Conservation (phyloP, 2,329 filamentous ascomycete species). For the Neodidymelliopsis sp. region DNA sequence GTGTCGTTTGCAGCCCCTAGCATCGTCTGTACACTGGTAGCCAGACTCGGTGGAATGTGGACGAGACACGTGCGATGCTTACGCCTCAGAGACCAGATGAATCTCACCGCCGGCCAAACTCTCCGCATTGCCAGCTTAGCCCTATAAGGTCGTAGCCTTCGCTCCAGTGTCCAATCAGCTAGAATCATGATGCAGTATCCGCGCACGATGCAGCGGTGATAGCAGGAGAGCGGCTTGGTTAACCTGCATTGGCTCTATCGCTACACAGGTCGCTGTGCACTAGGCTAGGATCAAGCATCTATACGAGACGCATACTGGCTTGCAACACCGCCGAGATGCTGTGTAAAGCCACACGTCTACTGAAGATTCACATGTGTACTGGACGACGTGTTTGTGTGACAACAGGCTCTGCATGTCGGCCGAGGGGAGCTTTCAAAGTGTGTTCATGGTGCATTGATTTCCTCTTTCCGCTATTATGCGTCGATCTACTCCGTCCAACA, state of each 20-base stretch:
- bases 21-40: background rate
- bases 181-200: background rate
- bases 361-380: background rate
- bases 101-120: slow-evolving; percentile 20
- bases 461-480: no score
- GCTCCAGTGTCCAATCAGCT: slow-evolving; percentile 1
- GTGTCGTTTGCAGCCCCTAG: slow-evolving; percentile 6
- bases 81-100: slow-evolving; percentile 10
- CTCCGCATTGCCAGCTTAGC: slow-evolving; percentile 9
- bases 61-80: slow-evolving; percentile 20
- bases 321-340: background rate
- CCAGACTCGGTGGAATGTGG: background rate
- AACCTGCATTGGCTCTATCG: slow-evolving; percentile 5
- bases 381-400: background rate
- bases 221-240: slow-evolving; percentile 5
- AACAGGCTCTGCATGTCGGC: background rate
- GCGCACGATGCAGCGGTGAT: slow-evolving; percentile 13
- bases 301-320: slow-evolving; percentile 2
- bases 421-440: no score
- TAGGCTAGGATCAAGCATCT: slow-evolving; percentile 1
- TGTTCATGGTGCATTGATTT: no score
- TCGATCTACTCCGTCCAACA: background rate
- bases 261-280: slow-evolving; percentile 1
- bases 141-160: slow-evolving; percentile 4
- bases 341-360: background rate